Evolutionary conservation across 352 stramenopile genomes (phyloP).

Genomic region (Plasmopara muralis): DNA sequence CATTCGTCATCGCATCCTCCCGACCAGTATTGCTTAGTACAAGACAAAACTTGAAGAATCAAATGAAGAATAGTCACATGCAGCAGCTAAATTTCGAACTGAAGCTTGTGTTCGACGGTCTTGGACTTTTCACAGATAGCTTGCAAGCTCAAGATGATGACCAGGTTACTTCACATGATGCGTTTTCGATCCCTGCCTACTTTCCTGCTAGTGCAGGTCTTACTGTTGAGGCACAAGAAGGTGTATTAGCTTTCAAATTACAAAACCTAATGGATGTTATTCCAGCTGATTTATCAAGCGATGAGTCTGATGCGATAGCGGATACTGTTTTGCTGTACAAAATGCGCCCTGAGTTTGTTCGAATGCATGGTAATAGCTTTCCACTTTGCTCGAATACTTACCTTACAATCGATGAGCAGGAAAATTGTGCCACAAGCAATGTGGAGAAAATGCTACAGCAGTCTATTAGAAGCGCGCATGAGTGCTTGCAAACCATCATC

Average conservation of each 20-base stretch:
- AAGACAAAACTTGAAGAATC: conserved; percentile 1
- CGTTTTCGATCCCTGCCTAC: conserved; percentile 10
- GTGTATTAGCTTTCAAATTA: conserved; percentile 8
- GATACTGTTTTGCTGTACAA: conserved; percentile 21
- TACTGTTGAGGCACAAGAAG: conserved; percentile 5
- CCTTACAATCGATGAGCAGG: conserved; percentile 2
- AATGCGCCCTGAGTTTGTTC: conserved; percentile 52
- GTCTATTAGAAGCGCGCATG: conserved; percentile 25
- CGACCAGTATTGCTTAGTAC: conserved; percentile 11
- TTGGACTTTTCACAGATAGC: conserved; percentile 36
- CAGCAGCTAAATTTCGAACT: conserved; percentile 17
- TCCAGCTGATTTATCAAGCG: conserved; percentile 20
- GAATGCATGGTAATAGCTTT: conserved; percentile 26
- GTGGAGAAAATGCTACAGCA: conserved; percentile 34
- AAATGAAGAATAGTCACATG: conserved; percentile 2
- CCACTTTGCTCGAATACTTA: conserved; percentile 35
- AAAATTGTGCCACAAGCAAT: conserved; percentile 1
- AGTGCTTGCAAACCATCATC: conserved; percentile 33
- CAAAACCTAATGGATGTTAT: conserved; percentile 34
- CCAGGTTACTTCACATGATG: not conserved
- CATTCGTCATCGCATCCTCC: conserved; percentile 37
- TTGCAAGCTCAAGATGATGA: conserved; percentile 7
- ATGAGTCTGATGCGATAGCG: conserved; percentile 6
- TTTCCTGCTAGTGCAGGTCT: conserved; percentile 17
- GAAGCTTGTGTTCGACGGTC: conserved; percentile 15